Evolutionary conservation across 2,329 filamentous ascomycete genomes (phyloP).

Genomic region (Sporothrix pseudoabietina): DNA sequence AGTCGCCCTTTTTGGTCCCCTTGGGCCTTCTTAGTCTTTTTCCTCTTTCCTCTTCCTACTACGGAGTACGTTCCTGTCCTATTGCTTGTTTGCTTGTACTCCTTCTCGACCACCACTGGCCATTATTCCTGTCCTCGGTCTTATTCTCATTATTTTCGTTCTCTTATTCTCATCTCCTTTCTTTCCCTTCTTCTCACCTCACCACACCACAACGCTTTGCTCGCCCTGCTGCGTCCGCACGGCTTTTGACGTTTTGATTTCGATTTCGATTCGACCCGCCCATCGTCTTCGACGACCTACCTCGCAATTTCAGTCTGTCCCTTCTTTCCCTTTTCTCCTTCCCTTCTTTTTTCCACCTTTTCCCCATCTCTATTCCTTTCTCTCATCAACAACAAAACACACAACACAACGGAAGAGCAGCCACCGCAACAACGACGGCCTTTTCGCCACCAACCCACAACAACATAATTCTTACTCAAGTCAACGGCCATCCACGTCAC

Average conservation of each 20-base stretch:
- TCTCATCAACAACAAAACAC: not conserved
- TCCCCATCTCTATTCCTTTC: not conserved
- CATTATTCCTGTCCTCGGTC: not conserved
- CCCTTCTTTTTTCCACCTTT: not conserved
- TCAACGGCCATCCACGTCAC: slow-evolving; percentile 19
- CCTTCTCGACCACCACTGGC: not conserved
- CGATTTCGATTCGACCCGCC: slow-evolving; percentile 2
- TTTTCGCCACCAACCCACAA: not conserved
- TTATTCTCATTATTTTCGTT: slow-evolving; percentile 20
- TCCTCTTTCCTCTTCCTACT: not conserved
- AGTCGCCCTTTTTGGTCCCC: not conserved
- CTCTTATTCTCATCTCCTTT: slow-evolving; percentile 20
- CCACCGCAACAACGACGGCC: not conserved
- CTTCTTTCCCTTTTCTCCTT: not conserved
- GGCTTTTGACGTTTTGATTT: not conserved
- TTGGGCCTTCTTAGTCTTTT: not conserved
- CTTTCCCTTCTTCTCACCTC: not conserved
- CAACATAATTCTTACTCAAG: not conserved
- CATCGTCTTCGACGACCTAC: not conserved
- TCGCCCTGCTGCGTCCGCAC: slow-evolving; percentile 16
- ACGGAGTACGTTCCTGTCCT: not conserved
- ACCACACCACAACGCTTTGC: slow-evolving; percentile 1
- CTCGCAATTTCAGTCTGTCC: slow-evolving; percentile 10
- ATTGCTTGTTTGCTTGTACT: not conserved
- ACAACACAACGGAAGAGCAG: not conserved